A percentile compares a stretch with the other conserved stretches of the same genome.
phyloP scores from a whole-genome alignment of 306 rosid genomes.

The Fragaria iinumae region DNA sequence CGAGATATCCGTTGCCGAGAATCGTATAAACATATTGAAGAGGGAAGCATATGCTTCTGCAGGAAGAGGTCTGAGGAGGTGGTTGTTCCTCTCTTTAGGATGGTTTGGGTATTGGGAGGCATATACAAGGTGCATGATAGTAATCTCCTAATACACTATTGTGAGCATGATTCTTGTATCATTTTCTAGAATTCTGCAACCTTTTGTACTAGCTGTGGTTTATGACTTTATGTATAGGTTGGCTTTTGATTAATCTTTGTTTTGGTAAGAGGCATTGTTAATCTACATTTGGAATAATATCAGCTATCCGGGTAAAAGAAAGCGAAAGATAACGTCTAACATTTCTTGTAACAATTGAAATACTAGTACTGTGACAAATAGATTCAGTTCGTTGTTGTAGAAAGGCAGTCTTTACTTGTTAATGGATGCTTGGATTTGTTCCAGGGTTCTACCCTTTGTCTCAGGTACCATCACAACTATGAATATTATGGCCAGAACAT shows the following conservation, averaged over 20 bases:
- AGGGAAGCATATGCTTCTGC: no score
- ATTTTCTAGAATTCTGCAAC: no score
- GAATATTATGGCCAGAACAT: slow-evolving; percentile 65
- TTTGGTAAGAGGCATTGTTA: not conserved
- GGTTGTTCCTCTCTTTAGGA: no score
- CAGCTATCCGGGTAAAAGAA: not conserved
- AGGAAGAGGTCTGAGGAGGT: no score
- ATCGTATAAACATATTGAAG: no score
- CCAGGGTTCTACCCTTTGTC: slow-evolving; percentile 87
- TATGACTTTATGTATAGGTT: not conserved
- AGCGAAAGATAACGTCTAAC: not conserved
- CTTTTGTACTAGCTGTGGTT: no score
- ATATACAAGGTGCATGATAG: no score
- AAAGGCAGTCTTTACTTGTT: slow-evolving; percentile 34
- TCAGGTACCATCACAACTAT: slow-evolving; percentile 67
- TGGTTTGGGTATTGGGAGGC: no score
- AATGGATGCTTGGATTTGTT: slow-evolving; percentile 80
- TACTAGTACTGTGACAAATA: not conserved
- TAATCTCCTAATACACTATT: not conserved
- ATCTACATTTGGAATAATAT: not conserved
- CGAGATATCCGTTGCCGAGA: not conserved
- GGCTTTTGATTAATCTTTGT: not conserved
- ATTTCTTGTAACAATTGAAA: not conserved
- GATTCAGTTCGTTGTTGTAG: not conserved
- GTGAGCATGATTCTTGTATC: no score